A percentile compares a stretch with the other conserved stretches of the same genome.
Conservation (phyloP, 192 early-diverging fungal species). For the Backusella tuberculispora region DNA sequence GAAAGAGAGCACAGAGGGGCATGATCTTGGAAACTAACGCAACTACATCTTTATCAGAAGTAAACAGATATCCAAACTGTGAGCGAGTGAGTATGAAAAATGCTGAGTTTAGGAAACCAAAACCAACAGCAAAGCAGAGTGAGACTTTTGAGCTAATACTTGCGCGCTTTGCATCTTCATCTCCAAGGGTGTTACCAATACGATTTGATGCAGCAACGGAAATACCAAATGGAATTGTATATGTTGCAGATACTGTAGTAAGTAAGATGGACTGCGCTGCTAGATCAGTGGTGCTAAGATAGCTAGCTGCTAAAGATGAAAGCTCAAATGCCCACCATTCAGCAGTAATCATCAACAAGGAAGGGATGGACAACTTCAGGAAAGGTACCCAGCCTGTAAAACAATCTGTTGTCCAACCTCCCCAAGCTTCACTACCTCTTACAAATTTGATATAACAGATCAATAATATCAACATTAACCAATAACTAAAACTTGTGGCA, state of each 20-base stretch:
- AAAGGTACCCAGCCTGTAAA: conserved; percentile 63
- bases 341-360: conserved; percentile 76
- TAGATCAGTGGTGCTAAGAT: conserved; percentile 72
- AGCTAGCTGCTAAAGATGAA: conserved; percentile 69
- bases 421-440: conserved; percentile 80
- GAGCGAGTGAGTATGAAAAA: conserved; percentile 55
- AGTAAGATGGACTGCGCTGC: conserved; percentile 85
- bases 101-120: conserved; percentile 57
- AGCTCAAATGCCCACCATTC: conserved; percentile 81
- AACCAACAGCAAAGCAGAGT: conserved; percentile 53
- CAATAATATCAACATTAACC: conserved; percentile 67
- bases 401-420: conserved; percentile 80
- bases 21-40: conserved; percentile 70
- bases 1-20: conserved; percentile 79
- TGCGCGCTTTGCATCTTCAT: conserved; percentile 50
- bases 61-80: conserved; percentile 71
- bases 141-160: conserved; percentile 52
- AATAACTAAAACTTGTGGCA: conserved; percentile 77
- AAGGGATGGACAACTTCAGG: conserved; percentile 73
- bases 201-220: conserved; percentile 81
- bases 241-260: conserved; percentile 71
- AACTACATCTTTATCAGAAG: conserved; percentile 70
- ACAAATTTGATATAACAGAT: conserved; percentile 66
- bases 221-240: conserved; percentile 81
- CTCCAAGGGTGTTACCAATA: conserved; percentile 77